Percentiles rank a stretch among this genome's conserved stretches.
phyloP scores from a whole-genome alignment of 192 early-diverging fungal genomes.

The Podochytrium sp. region DNA sequence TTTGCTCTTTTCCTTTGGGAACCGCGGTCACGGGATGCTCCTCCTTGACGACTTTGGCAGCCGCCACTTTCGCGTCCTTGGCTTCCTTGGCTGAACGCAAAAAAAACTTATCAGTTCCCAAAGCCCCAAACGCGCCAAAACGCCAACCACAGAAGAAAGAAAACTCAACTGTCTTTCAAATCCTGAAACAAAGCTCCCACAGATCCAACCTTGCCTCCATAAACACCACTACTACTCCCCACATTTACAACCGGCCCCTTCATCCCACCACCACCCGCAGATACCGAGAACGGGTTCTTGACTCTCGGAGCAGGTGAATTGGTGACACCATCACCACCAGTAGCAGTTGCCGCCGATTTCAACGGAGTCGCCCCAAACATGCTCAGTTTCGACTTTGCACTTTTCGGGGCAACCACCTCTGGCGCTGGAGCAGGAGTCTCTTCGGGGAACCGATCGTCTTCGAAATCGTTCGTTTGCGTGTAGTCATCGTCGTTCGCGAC shows the following conservation, averaged over 20 bases:
- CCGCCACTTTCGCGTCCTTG: background rate
- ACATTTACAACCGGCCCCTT: background rate
- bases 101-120: background rate
- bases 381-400: too few relatives aligned
- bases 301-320: background rate
- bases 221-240: too few relatives aligned
- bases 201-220: background rate
- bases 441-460: too few relatives aligned
- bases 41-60: conserved; percentile 1
- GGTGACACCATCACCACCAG: too few relatives aligned
- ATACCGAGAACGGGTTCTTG: conserved; percentile 24
- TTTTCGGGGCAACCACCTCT: too few relatives aligned
- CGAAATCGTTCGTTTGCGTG: too few relatives aligned
- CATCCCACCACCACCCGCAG: background rate
- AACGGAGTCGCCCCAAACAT: too few relatives aligned
- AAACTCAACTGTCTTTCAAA: conserved; percentile 21
- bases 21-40: background rate
- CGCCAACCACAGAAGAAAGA: background rate
- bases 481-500: too few relatives aligned
- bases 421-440: too few relatives aligned
- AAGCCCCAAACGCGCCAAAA: background rate
- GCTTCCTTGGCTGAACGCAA: background rate
- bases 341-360: too few relatives aligned
- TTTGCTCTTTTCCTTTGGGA: background rate
- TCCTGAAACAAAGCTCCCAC: conserved; percentile 21